Percentiles rank a stretch among this genome's conserved stretches.
These are phyloP conservation scores for Phytophthora megakarya DNA, from an alignment of 352 stramenopile species.

Conservation along the genomic window DNA sequence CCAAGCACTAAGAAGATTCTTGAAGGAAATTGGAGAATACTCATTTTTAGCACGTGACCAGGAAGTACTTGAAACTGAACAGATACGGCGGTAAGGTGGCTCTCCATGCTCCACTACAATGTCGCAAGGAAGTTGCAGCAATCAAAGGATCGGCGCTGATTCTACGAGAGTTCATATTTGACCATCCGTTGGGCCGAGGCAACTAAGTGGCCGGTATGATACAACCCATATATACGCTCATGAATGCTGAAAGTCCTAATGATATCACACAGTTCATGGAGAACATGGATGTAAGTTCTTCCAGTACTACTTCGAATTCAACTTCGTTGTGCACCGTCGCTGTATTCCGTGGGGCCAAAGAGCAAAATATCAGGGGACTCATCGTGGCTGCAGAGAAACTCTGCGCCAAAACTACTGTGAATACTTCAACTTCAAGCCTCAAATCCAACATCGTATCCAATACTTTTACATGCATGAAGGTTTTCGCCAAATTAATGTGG, in stretches of 20 bases:
- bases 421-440: slow-evolving; percentile 60
- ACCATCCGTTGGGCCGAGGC: slow-evolving; percentile 60
- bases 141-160: slow-evolving; percentile 42
- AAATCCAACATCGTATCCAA: slow-evolving; percentile 50
- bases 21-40: slow-evolving; percentile 62
- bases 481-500: slow-evolving; percentile 39
- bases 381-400: slow-evolving; percentile 48
- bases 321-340: slow-evolving; percentile 43
- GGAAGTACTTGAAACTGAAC: slow-evolving; percentile 72
- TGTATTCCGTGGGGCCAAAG: slow-evolving; percentile 55
- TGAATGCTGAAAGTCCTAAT: slow-evolving; percentile 53
- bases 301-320: neutral
- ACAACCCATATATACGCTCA: slow-evolving; percentile 51
- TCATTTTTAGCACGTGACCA: slow-evolving; percentile 65
- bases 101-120: slow-evolving; percentile 29
- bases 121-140: neutral
- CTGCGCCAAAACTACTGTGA: slow-evolving; percentile 53
- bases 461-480: slow-evolving; percentile 74
- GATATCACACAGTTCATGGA: slow-evolving; percentile 50
- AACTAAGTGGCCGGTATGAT: slow-evolving; percentile 62
- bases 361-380: slow-evolving; percentile 50
- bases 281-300: slow-evolving; percentile 42
- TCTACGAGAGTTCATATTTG: slow-evolving; percentile 63
- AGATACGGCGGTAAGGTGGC: slow-evolving; percentile 60
- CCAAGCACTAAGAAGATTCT: no score